Evolutionary conservation across 441 rosid genomes (phyloP).

Genomic region (Hypseocharis bilobata): DNA sequence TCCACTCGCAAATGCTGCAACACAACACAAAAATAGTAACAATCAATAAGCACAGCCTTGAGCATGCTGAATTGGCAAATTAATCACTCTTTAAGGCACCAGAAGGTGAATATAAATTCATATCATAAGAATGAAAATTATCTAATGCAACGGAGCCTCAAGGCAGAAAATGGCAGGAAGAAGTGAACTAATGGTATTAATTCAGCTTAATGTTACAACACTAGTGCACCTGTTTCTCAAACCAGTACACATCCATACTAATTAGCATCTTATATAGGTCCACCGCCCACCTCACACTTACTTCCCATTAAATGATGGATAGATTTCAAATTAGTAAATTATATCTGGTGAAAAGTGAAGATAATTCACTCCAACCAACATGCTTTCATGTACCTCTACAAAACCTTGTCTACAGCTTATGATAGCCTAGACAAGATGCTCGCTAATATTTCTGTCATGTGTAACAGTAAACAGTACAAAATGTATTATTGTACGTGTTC

Average conservation of each 20-base stretch:
- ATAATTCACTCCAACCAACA: background rate
- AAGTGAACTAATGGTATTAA: background rate
- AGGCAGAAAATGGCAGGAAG: background rate
- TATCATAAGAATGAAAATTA: background rate
- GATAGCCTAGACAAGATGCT: background rate
- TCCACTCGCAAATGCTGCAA: constrained; percentile 92
- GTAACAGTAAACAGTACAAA: background rate
- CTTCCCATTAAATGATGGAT: background rate
- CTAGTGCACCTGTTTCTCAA: background rate
- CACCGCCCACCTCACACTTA: background rate
- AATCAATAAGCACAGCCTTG: background rate
- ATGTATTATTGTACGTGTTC: background rate
- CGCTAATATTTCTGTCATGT: background rate
- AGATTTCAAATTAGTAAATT: background rate
- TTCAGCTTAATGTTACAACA: background rate
- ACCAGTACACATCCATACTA: background rate
- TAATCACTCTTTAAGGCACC: background rate
- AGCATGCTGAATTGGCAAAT: background rate
- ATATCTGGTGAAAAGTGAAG: background rate
- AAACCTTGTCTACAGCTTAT: background rate
- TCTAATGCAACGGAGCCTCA: background rate
- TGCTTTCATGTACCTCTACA: background rate
- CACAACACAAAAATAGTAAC: constrained; percentile 16
- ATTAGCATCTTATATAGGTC: background rate
- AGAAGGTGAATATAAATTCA: background rate